These are phyloP conservation scores for Tolypocladium album DNA, from an alignment of 2,329 filamentous ascomycete genomes.

Conservation along the genomic window DNA sequence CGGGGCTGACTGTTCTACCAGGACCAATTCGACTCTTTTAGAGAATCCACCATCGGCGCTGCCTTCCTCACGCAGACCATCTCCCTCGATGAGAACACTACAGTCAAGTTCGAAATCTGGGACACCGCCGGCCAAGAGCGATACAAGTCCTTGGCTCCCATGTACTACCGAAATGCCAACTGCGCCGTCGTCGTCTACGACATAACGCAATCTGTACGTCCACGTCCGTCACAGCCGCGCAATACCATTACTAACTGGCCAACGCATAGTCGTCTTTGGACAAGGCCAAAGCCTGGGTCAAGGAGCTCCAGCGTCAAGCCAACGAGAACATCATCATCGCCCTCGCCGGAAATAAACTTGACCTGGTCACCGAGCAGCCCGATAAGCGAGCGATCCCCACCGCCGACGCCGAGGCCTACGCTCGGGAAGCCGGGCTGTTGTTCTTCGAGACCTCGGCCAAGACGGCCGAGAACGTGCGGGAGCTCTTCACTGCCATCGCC, in stretches of 20 bases:
- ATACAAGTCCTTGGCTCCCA: slow-evolving; percentile 96
- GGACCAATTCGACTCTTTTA: slow-evolving; percentile 98
- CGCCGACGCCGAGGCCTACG: slow-evolving; percentile 90
- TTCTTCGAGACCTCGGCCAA: slow-evolving; percentile 99
- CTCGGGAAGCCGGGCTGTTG: slow-evolving; percentile 80
- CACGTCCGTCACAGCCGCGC: neutral
- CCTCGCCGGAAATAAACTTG: slow-evolving; percentile 93
- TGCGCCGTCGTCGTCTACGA: slow-evolving; percentile 99
- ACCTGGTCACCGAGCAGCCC: slow-evolving; percentile 86
- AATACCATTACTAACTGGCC: slow-evolving; percentile 6
- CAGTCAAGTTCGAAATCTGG: slow-evolving; percentile 99
- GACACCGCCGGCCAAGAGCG: slow-evolving; percentile 97
- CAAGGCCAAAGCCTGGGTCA: slow-evolving; percentile 99
- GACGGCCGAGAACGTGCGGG: slow-evolving; percentile 89
- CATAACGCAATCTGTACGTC: slow-evolving; percentile 91
- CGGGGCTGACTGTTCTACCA: slow-evolving; percentile 24
- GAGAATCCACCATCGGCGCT: slow-evolving; percentile 95
- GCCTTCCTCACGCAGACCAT: slow-evolving; percentile 99
- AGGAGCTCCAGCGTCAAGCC: slow-evolving; percentile 95
- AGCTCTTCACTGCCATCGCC: slow-evolving; percentile 93
- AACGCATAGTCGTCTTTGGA: slow-evolving; percentile 72
- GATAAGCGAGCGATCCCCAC: slow-evolving; percentile 89
- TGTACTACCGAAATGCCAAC: slow-evolving; percentile 99
- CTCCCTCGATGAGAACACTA: slow-evolving; percentile 93
- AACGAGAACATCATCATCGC: slow-evolving; percentile 99